These are phyloP conservation scores for Psilocybe azurescens DNA, from an alignment of 768 basidiomycete species.

Conservation along the genomic window DNA sequence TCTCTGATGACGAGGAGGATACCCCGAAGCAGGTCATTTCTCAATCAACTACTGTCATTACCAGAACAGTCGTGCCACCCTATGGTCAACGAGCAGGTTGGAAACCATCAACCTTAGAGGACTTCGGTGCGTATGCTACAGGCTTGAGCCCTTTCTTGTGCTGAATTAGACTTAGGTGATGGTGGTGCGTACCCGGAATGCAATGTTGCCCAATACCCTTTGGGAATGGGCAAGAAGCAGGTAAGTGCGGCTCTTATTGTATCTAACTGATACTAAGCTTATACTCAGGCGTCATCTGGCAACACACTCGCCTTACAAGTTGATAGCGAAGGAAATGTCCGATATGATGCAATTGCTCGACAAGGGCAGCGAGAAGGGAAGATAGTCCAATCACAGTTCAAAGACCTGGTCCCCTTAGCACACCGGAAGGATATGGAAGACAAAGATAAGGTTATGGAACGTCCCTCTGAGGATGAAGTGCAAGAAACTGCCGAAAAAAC, in stretches of 20 bases:
- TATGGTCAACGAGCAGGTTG: constrained; percentile 89
- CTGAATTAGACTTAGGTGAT: constrained; percentile 53
- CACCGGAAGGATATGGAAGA: constrained; percentile 90
- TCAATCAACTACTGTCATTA: constrained; percentile 44
- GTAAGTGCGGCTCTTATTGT: constrained; percentile 42
- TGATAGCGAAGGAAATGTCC: constrained; percentile 94
- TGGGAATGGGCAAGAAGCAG: constrained; percentile 96
- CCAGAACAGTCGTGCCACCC: constrained; percentile 67
- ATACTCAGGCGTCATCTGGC: constrained; percentile 77
- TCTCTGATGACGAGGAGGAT: constrained; percentile 70
- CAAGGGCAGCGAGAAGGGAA: constrained; percentile 92
- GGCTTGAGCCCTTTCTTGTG: constrained; percentile 4
- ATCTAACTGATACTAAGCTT: neutral
- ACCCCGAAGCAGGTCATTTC: constrained; percentile 38
- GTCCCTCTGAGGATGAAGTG: constrained; percentile 93
- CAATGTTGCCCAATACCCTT: constrained; percentile 95
- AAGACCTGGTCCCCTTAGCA: constrained; percentile 92
- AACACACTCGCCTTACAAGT: constrained; percentile 97
- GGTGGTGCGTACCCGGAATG: constrained; percentile 94
- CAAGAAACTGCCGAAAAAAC: constrained; percentile 92
- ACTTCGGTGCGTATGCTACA: constrained; percentile 67
- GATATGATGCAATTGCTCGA: constrained; percentile 95
- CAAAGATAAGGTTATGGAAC: constrained; percentile 76
- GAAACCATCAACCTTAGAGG: constrained; percentile 82
- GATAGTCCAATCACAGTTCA: constrained; percentile 93